Base-by-base conservation (phyloP, 352 stramenopile genomes). In the Phytophthora citricola region DNA sequence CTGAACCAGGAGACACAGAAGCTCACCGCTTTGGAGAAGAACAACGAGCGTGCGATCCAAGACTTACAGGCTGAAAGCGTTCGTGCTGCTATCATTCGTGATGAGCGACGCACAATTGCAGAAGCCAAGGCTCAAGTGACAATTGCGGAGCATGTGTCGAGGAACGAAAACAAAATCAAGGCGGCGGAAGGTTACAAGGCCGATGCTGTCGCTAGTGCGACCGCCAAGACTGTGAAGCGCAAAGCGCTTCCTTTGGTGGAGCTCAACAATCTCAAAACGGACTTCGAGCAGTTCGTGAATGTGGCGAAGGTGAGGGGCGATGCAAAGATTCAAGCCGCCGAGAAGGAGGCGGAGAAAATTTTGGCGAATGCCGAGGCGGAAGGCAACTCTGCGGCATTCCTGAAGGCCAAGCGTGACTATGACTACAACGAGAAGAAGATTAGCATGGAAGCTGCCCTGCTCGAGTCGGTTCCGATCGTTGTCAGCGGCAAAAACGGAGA, bases 401-500 rank as follows among this genome's bases (percentile, higher is more conserved):
- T 96, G 6, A 78, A 76, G n/a, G 83, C 89, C 26, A 96, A 96
- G 69, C 86, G 88, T 31, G 71, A 73, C 20, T 94, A 83, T 38
- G 86, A 96, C 44, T 90, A 91, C 69, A 77, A 91, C 49, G 66
- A 73, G 51, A 93, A 93, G 75, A 88, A 87, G 52, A 79, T 94
- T 43, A 26, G 48, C 26, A 66, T 96, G 20, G 78, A 94, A 59
- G 73, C 77, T 12, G 59, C 70, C 12, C 69, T 96, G 22, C 79
- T 89, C 0, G 49, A 81, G 54, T 69, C 69, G 9, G 74, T 91
- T 14, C 85, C 86, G 10, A 71, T 94, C 59, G 83, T 96, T 10
- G 90, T 96, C 48, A 92, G 83, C 62, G 88, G 88, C 62, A 92
- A 94, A 60, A 90, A 91, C 54, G 88, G 88, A 44, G 86, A 93